Evolutionary conservation across 495 filamentous ascomycete species (phyloP), one percentile per base, ranked within the genome.

Genomic region (Talaromyces thailandensis): DNA sequence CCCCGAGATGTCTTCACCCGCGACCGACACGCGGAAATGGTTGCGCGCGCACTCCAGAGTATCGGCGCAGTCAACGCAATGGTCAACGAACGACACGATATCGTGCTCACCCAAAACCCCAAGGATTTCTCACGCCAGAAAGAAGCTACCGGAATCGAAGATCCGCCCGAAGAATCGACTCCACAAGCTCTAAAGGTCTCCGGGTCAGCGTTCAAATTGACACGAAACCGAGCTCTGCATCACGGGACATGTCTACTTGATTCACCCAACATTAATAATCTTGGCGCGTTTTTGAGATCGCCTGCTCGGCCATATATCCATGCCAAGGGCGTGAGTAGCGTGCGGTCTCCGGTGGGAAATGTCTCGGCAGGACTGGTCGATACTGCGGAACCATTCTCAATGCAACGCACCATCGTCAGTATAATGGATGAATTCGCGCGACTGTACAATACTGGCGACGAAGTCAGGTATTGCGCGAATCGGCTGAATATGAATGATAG

Each of bases 41-140:
- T 98, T 3, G 89, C 89, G 50, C 84, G 85, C 21, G 93, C 91
- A 11, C 77, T 98, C 55, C 76, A 81, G 48, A 64, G 67, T 2
- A 62, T 76, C 35, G 77, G 76, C 9, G 77, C 76, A 2, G 64
- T 67, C 43, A 73, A 79, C 63, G 71, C 81, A 82, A 63, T 82
- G 76, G 94, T 98, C 63, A 97, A 98, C 69, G 85, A 89, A 70
- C 81, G 94, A 60, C 94, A 98, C 69, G 94, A 98, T 68, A 96
- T 98, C 66, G 92, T 97, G 23, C 74, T 96, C 18, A 60, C 25
- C 1, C 64, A 71, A 60, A 67, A 75, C 59, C 63, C 70, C 45
- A 65, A 71, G 52, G 35, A 70, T 60, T 45, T 57, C 59, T 31
- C 51, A 32, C 29, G 35, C 31, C 51, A 62, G 31, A 25, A 21